Conservation (phyloP, 2,329 filamentous ascomycete genomes). For the Botrytis fabae region DNA sequence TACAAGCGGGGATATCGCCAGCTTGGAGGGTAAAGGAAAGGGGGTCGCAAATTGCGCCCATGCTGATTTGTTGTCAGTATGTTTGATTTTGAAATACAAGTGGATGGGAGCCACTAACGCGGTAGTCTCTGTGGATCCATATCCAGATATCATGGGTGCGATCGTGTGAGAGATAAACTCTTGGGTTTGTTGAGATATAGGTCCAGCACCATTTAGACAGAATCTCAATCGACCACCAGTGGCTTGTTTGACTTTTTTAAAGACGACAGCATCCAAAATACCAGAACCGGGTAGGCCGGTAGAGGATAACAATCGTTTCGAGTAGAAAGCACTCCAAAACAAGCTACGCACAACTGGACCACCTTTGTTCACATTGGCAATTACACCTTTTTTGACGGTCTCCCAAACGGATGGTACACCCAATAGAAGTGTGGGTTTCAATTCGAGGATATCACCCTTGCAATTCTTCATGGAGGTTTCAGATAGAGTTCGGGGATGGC, state of each 20-base stretch:
- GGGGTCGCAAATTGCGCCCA: slow-evolving; percentile 75
- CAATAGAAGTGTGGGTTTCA: slow-evolving; percentile 84
- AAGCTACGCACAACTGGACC: slow-evolving; percentile 67
- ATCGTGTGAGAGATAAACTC: slow-evolving; percentile 87
- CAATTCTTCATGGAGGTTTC: slow-evolving; percentile 86
- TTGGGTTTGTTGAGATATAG: slow-evolving; percentile 81
- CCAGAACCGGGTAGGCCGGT: slow-evolving; percentile 62
- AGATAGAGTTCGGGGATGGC: slow-evolving; percentile 83
- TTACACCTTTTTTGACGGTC: slow-evolving; percentile 91
- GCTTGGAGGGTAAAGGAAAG: slow-evolving; percentile 74
- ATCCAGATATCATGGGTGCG: slow-evolving; percentile 88
- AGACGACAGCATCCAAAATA: slow-evolving; percentile 77
- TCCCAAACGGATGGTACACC: slow-evolving; percentile 98
- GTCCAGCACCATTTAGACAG: slow-evolving; percentile 89
- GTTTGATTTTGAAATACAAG: no score
- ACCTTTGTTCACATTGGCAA: slow-evolving; percentile 64
- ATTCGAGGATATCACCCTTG: slow-evolving; percentile 89
- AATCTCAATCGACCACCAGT: slow-evolving; percentile 86
- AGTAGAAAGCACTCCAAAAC: slow-evolving; percentile 66
- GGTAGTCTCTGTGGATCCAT: slow-evolving; percentile 89
- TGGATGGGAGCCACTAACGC: slow-evolving; percentile 44
- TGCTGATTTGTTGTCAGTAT: slow-evolving; percentile 60
- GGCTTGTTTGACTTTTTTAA: slow-evolving; percentile 84
- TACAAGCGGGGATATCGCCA: slow-evolving; percentile 71
- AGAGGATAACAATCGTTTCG: slow-evolving; percentile 47